A percentile compares a stretch with the other conserved stretches of the same genome.
Conservation (phyloP, 2,329 filamentous ascomycete genomes). For the Calycina marina region DNA sequence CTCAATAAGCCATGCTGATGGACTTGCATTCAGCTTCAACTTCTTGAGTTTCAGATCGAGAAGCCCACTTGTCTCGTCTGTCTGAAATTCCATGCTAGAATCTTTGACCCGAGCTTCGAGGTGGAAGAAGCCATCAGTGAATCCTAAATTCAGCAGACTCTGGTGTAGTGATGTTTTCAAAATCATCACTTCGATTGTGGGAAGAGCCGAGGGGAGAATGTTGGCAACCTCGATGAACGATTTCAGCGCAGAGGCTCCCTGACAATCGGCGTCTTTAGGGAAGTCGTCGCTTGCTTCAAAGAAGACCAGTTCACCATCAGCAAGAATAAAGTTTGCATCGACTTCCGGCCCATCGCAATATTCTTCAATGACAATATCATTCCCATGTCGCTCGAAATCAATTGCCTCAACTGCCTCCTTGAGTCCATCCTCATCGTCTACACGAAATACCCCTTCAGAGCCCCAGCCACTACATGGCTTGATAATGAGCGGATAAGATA, state of each 20-base stretch:
- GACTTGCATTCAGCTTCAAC: not conserved
- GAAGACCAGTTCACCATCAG: conserved; percentile 3
- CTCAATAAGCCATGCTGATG: conserved; percentile 15
- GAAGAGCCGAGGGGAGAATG: conserved; percentile 15
- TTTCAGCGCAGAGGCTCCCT: not conserved
- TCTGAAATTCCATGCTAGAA: conserved; percentile 12
- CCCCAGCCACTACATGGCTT: conserved; percentile 5
- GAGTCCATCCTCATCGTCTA: not conserved
- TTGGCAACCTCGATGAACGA: conserved; percentile 9
- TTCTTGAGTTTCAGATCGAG: conserved; percentile 8
- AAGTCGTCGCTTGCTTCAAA: conserved; percentile 4
- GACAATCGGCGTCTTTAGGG: conserved; percentile 1
- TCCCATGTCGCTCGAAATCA: not conserved
- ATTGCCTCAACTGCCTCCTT: not conserved
- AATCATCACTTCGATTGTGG: conserved; percentile 10
- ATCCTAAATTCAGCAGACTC: conserved; percentile 15
- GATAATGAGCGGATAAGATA: conserved; percentile 3
- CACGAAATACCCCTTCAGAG: conserved; percentile 3
- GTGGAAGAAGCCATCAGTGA: conserved; percentile 18
- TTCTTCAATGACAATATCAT: not conserved
- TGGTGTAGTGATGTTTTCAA: conserved; percentile 9
- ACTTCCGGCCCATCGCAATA: conserved; percentile 5
- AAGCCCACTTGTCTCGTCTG: conserved; percentile 5
- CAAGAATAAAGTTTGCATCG: conserved; percentile 4
- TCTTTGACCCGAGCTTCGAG: conserved; percentile 18